A percentile compares a stretch with the other conserved stretches of the same genome.
These are phyloP conservation scores for Isoetes engelmannii DNA, from an alignment of 83 land plant genomes.

Conservation along the genomic window DNA sequence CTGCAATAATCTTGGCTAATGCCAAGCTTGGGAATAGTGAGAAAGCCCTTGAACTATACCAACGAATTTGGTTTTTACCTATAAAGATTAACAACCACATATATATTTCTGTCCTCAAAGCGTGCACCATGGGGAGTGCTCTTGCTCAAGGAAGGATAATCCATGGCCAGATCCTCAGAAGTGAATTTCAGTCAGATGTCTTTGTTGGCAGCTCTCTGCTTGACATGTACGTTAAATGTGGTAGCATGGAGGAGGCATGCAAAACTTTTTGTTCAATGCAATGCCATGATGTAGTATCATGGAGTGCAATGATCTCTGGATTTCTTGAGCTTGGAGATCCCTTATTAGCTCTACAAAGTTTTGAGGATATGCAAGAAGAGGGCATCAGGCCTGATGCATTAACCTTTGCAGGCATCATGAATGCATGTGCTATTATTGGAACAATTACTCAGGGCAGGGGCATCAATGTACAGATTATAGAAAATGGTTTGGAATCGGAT, in stretches of 20 bases:
- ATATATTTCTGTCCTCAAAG: no score
- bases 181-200: background rate
- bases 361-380: conserved; percentile 4
- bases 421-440: background rate
- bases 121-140: no score
- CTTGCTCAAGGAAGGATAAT: no score
- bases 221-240: conserved; percentile 11
- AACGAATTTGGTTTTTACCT: no score
- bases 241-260: conserved; percentile 9
- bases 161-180: no score
- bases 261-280: conserved; percentile 5
- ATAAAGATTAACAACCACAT: no score
- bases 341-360: background rate
- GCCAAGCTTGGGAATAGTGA: no score
- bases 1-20: no score
- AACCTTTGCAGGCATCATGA: conserved; percentile 9
- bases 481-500: background rate
- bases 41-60: no score
- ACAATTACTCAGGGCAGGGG: conserved; percentile 8
- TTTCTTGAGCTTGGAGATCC: background rate
- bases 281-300: conserved; percentile 10
- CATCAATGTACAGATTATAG: conserved; percentile 14
- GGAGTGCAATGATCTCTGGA: conserved; percentile 11
- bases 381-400: background rate
- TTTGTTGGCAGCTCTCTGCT: conserved; percentile 13